Conservation (phyloP, 73 alveolate species). For the Symbiodinium natans region DNA sequence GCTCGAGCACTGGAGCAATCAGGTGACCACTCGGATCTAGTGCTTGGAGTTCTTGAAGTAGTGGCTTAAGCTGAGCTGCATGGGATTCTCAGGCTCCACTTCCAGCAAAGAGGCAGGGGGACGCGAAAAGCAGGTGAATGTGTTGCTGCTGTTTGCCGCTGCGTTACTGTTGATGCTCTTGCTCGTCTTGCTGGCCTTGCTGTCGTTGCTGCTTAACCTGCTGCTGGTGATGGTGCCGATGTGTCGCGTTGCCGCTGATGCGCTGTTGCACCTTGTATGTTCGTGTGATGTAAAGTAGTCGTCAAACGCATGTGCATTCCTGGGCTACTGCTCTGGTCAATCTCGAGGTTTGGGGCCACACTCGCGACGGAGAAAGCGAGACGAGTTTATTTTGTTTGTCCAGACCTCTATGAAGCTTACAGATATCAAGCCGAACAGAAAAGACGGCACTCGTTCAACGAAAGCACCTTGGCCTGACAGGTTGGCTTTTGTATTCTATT, state of each 20-base stretch:
- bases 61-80: background rate
- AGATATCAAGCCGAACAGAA: background rate
- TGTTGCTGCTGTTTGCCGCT: background rate
- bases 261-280: no score
- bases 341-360: slow-evolving; percentile 60
- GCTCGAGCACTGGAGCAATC: slow-evolving; percentile 68
- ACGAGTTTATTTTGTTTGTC: slow-evolving; percentile 72
- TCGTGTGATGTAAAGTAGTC: background rate
- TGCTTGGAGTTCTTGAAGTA: background rate
- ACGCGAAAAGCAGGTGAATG: background rate
- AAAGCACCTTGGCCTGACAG: background rate
- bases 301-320: background rate
- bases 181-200: no score
- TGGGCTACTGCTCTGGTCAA: background rate
- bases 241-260: no score
- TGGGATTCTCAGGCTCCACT: slow-evolving; percentile 27
- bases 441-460: slow-evolving; percentile 16
- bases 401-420: slow-evolving; percentile 82
- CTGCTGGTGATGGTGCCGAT: no score
- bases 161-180: background rate
- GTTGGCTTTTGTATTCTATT: no score
- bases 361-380: slow-evolving; percentile 80
- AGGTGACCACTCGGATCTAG: background rate
- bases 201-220: no score
- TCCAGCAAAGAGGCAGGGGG: slow-evolving; percentile 56